Evolutionary conservation across 2,329 filamentous ascomycete genomes (phyloP).

Genomic region (Triangularia setosa): DNA sequence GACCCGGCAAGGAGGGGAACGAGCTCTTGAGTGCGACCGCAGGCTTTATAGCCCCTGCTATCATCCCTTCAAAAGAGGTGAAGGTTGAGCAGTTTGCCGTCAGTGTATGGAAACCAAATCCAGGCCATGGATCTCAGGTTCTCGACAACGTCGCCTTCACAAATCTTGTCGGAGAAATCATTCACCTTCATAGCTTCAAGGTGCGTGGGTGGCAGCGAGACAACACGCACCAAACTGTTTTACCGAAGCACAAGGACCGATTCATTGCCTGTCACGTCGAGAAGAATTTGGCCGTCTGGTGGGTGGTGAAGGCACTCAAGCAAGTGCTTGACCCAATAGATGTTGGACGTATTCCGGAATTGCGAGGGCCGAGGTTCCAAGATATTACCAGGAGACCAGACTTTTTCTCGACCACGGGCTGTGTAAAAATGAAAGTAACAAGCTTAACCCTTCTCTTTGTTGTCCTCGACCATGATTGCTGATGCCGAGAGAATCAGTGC

Average conservation of each 20-base stretch:
- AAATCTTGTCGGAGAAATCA: not conserved
- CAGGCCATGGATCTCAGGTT: slow-evolving; percentile 9
- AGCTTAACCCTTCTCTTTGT: not conserved
- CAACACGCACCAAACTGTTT: not conserved
- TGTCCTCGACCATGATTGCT: not conserved
- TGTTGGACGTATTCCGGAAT: slow-evolving; percentile 4
- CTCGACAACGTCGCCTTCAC: not conserved
- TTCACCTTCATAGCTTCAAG: slow-evolving; percentile 3
- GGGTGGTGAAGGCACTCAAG: slow-evolving; percentile 14
- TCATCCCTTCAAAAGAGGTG: not conserved
- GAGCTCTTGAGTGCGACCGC: slow-evolving; percentile 7
- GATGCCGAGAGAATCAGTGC: slow-evolving; percentile 8
- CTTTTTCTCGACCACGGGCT: slow-evolving; percentile 17
- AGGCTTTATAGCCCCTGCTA: slow-evolving; percentile 15
- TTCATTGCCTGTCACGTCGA: slow-evolving; percentile 5
- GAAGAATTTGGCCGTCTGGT: slow-evolving; percentile 17
- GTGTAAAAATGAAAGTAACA: slow-evolving; percentile 15
- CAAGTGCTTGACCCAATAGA: slow-evolving; percentile 10
- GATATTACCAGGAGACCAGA: not conserved
- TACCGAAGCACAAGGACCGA: slow-evolving; percentile 13
- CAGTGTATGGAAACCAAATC: slow-evolving; percentile 18
- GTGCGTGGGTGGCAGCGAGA: slow-evolving; percentile 1
- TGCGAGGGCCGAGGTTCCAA: slow-evolving; percentile 4
- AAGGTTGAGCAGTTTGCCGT: slow-evolving; percentile 12
- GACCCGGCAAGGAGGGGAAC: slow-evolving; percentile 2